A percentile compares a stretch with the other conserved stretches of the same genome.
These are phyloP conservation scores for Lodderomyces theae DNA, from an alignment of 1,139 yeast species.

Conservation along the genomic window DNA sequence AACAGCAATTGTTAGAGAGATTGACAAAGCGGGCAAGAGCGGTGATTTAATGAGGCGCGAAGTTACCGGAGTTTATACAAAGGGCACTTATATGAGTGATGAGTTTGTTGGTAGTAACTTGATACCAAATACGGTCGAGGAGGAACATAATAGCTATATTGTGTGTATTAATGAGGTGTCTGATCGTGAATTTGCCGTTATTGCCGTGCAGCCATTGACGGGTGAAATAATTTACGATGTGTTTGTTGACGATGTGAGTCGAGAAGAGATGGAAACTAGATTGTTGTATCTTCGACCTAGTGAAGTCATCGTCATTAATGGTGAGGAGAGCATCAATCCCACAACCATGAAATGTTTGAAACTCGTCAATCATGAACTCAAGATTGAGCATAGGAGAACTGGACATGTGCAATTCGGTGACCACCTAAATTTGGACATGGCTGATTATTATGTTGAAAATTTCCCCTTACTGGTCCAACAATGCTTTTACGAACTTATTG, in stretches of 20 bases:
- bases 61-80: slow-evolving; percentile 72
- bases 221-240: slow-evolving; percentile 76
- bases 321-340: slow-evolving; percentile 19
- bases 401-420: slow-evolving; percentile 3
- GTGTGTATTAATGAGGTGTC: slow-evolving; percentile 25
- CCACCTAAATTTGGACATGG: slow-evolving; percentile 18
- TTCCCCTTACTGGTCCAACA: slow-evolving; percentile 27
- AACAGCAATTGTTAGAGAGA: slow-evolving; percentile 64
- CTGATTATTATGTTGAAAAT: slow-evolving; percentile 25
- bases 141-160: slow-evolving; percentile 29
- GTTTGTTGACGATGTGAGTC: slow-evolving; percentile 54
- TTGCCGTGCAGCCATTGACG: slow-evolving; percentile 73
- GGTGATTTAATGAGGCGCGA: slow-evolving; percentile 62
- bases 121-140: slow-evolving; percentile 16
- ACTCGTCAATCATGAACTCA: slow-evolving; percentile 17
- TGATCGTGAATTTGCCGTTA: slow-evolving; percentile 34
- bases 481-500: slow-evolving; percentile 48
- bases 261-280: slow-evolving; percentile 69
- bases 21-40: slow-evolving; percentile 39
- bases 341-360: slow-evolving; percentile 26
- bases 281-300: slow-evolving; percentile 71
- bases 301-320: slow-evolving; percentile 53
- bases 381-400: slow-evolving; percentile 13
- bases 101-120: slow-evolving; percentile 31
- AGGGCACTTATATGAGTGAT: slow-evolving; percentile 79